Conservation (phyloP, 2,329 filamentous ascomycete species). For the Hawksworthiomyces lignivorus region DNA sequence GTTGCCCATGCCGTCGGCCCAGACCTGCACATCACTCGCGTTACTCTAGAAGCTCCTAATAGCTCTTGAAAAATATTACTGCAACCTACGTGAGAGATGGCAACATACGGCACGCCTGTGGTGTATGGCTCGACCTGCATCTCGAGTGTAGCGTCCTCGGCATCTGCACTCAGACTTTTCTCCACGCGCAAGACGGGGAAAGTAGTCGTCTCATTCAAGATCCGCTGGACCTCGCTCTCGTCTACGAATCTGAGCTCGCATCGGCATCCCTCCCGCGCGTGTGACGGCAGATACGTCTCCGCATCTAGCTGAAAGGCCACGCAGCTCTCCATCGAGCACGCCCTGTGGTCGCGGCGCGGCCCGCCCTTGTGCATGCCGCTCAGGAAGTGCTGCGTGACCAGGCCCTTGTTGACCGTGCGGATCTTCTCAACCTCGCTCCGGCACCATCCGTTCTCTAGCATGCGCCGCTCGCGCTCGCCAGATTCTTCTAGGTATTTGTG, state of each 20-base stretch:
- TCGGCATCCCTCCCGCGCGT: conserved; percentile 15
- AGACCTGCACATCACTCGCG: no score
- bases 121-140: conserved; percentile 18
- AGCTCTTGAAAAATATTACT: no score
- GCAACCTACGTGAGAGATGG: conserved; percentile 29
- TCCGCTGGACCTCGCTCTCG: background rate
- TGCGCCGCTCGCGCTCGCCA: conserved; percentile 17
- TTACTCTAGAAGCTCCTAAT: no score
- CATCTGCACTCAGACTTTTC: background rate
- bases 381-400: conserved; percentile 19
- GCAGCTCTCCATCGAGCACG: conserved; percentile 21
- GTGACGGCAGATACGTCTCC: conserved; percentile 17
- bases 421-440: conserved; percentile 24
- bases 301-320: conserved; percentile 24
- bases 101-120: conserved; percentile 22
- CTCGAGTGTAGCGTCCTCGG: conserved; percentile 7
- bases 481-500: conserved; percentile 14
- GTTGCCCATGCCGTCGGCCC: conserved; percentile 29
- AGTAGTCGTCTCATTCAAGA: background rate
- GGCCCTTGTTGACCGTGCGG: conserved; percentile 16
- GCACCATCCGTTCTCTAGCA: conserved; percentile 25
- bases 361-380: conserved; percentile 15
- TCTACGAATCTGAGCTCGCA: conserved; percentile 16
- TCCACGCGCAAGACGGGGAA: background rate
- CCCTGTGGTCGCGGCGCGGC: conserved; percentile 16